phyloP scores from a whole-genome alignment of 208 protist genomes.

The Trichomonas gallinae region DNA sequence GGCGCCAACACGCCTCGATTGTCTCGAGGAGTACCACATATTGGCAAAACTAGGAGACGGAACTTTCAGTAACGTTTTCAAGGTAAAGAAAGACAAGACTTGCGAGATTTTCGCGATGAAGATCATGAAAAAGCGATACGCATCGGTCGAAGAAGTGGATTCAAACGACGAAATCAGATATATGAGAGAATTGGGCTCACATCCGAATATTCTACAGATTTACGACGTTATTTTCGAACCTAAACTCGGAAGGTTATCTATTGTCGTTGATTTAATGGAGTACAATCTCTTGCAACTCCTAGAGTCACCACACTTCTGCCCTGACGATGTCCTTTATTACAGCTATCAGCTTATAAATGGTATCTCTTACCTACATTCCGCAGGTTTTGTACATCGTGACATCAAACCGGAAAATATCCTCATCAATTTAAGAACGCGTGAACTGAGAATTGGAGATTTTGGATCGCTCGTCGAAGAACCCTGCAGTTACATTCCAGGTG shows the following conservation, averaged over 20 bases:
- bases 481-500: neutral
- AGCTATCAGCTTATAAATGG: conserved; percentile 52
- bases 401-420: conserved; percentile 77
- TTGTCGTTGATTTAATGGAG: neutral
- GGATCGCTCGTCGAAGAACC: neutral
- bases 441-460: neutral
- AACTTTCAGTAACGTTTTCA: neutral
- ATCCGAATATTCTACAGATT: neutral
- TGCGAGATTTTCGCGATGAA: neutral
- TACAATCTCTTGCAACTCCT: conserved; percentile 55
- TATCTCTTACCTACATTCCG: neutral
- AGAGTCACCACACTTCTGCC: conserved; percentile 40
- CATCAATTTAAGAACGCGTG: neutral
- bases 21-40: neutral
- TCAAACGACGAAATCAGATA: neutral
- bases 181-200: neutral
- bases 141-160: neutral
- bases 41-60: neutral
- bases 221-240: neutral
- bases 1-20: too few relatives aligned
- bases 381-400: conserved; percentile 62
- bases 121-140: neutral
- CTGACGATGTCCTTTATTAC: conserved; percentile 41
- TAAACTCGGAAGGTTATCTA: neutral
- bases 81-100: neutral